Evolutionary conservation across 78 protist species (phyloP).

Genomic region (Dictyostelium brefeldianum): DNA sequence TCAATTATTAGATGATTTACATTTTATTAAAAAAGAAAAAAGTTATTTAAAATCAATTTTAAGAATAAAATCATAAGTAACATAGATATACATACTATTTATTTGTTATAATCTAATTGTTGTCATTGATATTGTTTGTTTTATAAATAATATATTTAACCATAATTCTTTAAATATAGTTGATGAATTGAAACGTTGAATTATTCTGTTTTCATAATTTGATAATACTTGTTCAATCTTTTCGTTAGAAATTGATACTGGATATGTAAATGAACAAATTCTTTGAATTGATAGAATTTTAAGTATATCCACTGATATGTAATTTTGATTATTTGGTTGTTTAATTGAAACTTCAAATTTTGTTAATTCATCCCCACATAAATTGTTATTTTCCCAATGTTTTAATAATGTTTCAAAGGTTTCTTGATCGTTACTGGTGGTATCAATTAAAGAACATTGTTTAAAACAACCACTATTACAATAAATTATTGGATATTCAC

Average conservation of each 20-base stretch:
- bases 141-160: background rate
- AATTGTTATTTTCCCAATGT: conserved; percentile 7
- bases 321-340: background rate
- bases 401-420: background rate
- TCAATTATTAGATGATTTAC: conserved; percentile 11
- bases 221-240: background rate
- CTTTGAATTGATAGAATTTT: conserved; percentile 10
- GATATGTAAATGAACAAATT: background rate
- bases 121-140: background rate
- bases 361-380: background rate
- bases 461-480: conserved; percentile 18
- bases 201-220: conserved; percentile 10
- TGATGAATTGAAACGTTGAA: background rate
- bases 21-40: conserved; percentile 18
- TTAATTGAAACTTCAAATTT: background rate
- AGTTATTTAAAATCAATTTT: conserved; percentile 14
- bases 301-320: background rate
- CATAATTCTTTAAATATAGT: background rate
- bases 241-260: background rate
- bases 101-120: background rate
- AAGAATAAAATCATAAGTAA: conserved; percentile 8
- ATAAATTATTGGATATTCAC: conserved; percentile 50
- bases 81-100: background rate
- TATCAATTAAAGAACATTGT: background rate
- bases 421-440: too few species aligned